phyloP scores from a whole-genome alignment of 164 flowering plant genomes.

The Aristolochia contorta region DNA sequence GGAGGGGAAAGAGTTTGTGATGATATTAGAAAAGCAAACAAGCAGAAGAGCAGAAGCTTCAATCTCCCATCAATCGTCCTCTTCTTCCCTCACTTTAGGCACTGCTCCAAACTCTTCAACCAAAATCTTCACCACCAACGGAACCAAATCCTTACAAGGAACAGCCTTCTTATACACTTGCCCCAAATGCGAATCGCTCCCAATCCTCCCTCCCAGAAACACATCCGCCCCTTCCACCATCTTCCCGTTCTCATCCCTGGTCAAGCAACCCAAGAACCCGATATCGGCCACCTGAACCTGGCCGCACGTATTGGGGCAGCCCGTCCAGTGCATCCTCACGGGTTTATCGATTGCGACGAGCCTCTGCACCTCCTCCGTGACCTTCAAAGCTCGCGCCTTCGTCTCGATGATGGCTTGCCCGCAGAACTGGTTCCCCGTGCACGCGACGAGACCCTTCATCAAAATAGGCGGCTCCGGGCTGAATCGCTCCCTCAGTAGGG shows the following conservation, averaged over 20 bases:
- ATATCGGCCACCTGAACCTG: slow-evolving; percentile 97
- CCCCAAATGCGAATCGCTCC: slow-evolving; percentile 83
- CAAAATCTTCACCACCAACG: slow-evolving; percentile 71
- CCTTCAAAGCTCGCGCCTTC: slow-evolving; percentile 75
- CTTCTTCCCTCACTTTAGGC: slow-evolving; percentile 64
- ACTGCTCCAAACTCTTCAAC: slow-evolving; percentile 77
- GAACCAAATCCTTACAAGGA: slow-evolving; percentile 74
- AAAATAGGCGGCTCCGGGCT: slow-evolving; percentile 70
- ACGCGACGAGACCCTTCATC: slow-evolving; percentile 82
- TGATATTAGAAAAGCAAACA: no score
- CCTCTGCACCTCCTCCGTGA: slow-evolving; percentile 70
- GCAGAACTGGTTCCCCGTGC: slow-evolving; percentile 95
- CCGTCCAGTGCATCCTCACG: slow-evolving; percentile 98
- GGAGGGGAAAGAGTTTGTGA: no score
- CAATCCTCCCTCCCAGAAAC: slow-evolving; percentile 78
- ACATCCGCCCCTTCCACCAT: slow-evolving; percentile 72
- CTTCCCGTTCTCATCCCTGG: slow-evolving; percentile 69
- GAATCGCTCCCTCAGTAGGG: slow-evolving; percentile 45
- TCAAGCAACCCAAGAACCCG: slow-evolving; percentile 97
- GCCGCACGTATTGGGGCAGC: slow-evolving; percentile 86
- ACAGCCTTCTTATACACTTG: slow-evolving; percentile 72
- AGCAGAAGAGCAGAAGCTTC: neutral
- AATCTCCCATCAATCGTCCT: slow-evolving; percentile 3
- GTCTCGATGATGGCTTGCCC: slow-evolving; percentile 98
- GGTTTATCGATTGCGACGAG: slow-evolving; percentile 50